Evolutionary conservation across 2,329 filamentous ascomycete species (phyloP).

Genomic region (Aspergillus novoparasiticus): DNA sequence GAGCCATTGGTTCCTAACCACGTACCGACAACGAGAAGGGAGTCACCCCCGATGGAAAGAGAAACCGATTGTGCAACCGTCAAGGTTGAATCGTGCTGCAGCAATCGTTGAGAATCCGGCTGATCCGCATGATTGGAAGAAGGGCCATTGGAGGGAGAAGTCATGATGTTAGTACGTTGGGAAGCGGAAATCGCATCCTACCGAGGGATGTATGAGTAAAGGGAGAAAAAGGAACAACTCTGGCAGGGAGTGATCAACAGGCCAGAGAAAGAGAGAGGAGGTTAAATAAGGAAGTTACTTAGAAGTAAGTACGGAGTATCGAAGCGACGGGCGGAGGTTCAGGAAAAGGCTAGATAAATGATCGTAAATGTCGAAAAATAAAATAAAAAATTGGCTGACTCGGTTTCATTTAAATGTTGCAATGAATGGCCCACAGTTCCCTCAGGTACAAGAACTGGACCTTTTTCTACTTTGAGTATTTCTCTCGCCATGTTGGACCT

Average conservation of each 20-base stretch:
- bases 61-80: constrained; percentile 60
- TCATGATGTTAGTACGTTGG: constrained; percentile 14
- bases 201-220: constrained; percentile 9
- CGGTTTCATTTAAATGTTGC: constrained; percentile 1
- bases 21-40: constrained; percentile 61
- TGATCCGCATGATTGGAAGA: constrained; percentile 30
- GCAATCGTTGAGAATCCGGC: constrained; percentile 33
- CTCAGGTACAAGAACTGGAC: not conserved
- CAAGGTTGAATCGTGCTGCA: constrained; percentile 50
- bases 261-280: not conserved
- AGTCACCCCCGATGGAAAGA: constrained; percentile 62
- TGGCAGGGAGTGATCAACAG: not conserved
- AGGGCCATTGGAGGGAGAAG: constrained; percentile 28
- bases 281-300: not conserved
- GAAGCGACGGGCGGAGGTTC: not conserved
- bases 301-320: no score
- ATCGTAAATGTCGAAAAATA: no score
- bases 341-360: not conserved
- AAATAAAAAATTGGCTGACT: not conserved
- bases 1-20: constrained; percentile 10
- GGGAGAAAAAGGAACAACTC: not conserved
- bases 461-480: not conserved
- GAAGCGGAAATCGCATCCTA: constrained; percentile 15
- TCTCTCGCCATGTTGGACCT: not conserved
- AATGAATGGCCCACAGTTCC: not conserved